Conservation (phyloP, 2,329 filamentous ascomycete genomes). For the Graphilbum ipis-grandicollis region DNA sequence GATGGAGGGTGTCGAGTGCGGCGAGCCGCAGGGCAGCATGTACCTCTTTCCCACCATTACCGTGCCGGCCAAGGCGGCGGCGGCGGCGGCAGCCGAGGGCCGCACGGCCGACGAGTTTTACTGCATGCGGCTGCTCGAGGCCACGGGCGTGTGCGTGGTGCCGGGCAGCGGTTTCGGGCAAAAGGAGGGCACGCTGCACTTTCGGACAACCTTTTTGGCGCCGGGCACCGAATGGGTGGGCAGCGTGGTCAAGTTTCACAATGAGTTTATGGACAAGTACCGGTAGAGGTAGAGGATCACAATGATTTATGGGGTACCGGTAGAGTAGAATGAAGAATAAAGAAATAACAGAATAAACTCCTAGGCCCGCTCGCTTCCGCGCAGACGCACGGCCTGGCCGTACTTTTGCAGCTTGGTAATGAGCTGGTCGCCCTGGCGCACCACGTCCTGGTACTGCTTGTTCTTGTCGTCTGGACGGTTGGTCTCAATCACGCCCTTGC, state of each 20-base stretch:
- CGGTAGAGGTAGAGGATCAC: conserved; percentile 20
- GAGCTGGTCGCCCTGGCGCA: conserved; percentile 91
- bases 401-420: conserved; percentile 99
- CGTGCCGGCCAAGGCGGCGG: conserved; percentile 57
- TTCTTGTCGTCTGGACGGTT: conserved; percentile 98
- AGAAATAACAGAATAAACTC: background rate
- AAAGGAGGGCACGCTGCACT: conserved; percentile 78
- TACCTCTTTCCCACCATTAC: conserved; percentile 95
- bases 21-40: conserved; percentile 85
- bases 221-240: conserved; percentile 92
- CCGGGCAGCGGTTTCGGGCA: conserved; percentile 89
- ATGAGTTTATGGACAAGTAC: conserved; percentile 77
- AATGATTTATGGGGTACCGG: background rate
- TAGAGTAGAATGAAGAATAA: background rate
- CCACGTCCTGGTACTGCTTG: conserved; percentile 96
- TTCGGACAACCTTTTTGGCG: conserved; percentile 91
- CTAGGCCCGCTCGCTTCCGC: conserved; percentile 83
- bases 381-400: conserved; percentile 82
- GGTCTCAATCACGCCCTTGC: conserved; percentile 93
- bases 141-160: conserved; percentile 87
- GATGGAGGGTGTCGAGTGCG: conserved; percentile 94
- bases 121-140: conserved; percentile 75
- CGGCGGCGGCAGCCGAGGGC: conserved; percentile 57
- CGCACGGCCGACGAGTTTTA: conserved; percentile 84
- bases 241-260: conserved; percentile 76